phyloP scores from a whole-genome alignment of 176 grass and related monocot genomes.

The Bromus sterilis region DNA sequence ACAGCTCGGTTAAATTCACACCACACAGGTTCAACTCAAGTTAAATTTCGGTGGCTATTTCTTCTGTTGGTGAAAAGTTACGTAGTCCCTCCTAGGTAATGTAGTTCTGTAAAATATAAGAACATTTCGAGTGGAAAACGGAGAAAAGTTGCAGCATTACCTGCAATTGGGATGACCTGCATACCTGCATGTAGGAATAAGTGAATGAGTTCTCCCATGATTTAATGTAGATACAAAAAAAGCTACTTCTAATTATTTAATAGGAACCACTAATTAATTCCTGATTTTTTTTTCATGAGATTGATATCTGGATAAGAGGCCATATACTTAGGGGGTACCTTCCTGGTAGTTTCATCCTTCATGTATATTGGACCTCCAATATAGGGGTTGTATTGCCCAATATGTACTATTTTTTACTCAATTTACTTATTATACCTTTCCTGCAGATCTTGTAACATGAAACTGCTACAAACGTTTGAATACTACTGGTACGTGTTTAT shows the following conservation, averaged over 20 bases:
- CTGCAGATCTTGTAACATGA: not conserved
- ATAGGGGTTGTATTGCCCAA: not conserved
- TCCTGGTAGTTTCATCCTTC: not conserved
- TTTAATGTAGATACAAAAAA: not conserved
- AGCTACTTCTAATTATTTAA: not conserved
- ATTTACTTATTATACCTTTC: not conserved
- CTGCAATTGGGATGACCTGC: conserved; percentile 26
- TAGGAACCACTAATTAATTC: not conserved
- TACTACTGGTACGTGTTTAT: not conserved
- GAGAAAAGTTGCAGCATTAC: conserved; percentile 2
- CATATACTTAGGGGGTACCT: not conserved
- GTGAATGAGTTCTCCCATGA: not conserved
- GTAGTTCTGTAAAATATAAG: too few species aligned
- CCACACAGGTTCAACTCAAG: not conserved
- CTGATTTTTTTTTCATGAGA: not conserved
- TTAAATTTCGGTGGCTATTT: not conserved
- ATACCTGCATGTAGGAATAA: conserved; percentile 36
- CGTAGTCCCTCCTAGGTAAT: too few species aligned
- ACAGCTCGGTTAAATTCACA: not conserved
- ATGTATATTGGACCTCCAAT: not conserved
- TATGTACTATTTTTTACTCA: not conserved
- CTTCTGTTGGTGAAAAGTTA: not conserved
- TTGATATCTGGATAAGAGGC: not conserved
- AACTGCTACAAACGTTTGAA: not conserved
- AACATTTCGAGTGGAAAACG: not conserved